Evolutionary conservation across 306 rosid genomes (phyloP).

Genomic region (Pterocarpus macrocarpus): DNA sequence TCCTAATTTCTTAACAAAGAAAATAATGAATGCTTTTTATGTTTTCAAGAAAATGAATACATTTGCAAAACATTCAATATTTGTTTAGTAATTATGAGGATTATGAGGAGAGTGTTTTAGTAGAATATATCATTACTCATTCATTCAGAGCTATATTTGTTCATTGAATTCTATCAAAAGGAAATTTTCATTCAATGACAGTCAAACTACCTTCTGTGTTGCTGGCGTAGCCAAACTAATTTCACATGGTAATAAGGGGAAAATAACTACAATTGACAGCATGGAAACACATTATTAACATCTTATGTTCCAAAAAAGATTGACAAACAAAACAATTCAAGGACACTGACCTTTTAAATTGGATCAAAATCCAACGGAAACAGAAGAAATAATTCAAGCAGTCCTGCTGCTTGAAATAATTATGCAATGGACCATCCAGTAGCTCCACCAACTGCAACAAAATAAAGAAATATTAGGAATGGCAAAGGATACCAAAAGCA

Average conservation of each 20-base stretch:
- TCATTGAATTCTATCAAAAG: neutral
- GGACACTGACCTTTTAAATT: constrained; percentile 88
- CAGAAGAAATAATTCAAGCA: constrained; percentile 98
- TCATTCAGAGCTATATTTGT: constrained; percentile 12
- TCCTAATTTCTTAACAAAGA: too few species aligned
- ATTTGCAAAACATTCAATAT: too few species aligned
- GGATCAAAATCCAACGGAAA: constrained; percentile 98
- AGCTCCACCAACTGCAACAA: constrained; percentile 94
- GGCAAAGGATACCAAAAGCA: constrained; percentile 33
- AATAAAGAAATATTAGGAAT: constrained; percentile 50
- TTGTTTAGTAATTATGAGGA: too few species aligned
- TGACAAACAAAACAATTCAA: constrained; percentile 22
- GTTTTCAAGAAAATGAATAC: too few species aligned
- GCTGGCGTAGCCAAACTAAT: constrained; percentile 20
- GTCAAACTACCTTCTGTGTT: constrained; percentile 11
- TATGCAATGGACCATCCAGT: constrained; percentile 86
- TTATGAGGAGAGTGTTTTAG: too few species aligned
- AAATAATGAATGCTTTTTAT: too few species aligned
- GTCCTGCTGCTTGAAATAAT: constrained; percentile 86
- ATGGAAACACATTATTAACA: constrained; percentile 2
- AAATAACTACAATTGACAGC: constrained; percentile 31
- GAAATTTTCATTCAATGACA: neutral
- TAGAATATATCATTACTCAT: too few species aligned
- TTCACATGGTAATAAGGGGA: constrained; percentile 8
- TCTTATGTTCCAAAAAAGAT: constrained; percentile 18